A percentile compares a stretch with the other conserved stretches of the same genome.
phyloP scores from a whole-genome alignment of 345 rosid species.

The Populus tremula region DNA sequence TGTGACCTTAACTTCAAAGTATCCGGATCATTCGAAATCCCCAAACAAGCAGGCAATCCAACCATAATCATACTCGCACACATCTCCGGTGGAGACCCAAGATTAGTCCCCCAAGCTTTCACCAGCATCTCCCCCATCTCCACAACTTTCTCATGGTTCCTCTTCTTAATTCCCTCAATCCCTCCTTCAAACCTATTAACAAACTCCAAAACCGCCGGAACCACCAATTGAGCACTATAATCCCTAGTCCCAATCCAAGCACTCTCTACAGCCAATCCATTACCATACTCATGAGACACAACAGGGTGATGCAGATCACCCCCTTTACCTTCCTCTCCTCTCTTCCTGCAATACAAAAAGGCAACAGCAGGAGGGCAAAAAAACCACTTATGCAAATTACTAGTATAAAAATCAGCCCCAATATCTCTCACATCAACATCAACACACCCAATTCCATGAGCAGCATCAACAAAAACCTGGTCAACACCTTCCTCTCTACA shows the following conservation, averaged over 20 bases:
- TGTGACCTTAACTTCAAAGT: slow-evolving; percentile 54
- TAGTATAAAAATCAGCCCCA: slow-evolving; percentile 90
- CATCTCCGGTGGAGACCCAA: slow-evolving; percentile 84
- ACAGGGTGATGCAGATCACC: slow-evolving; percentile 79
- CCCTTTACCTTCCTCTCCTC: slow-evolving; percentile 22
- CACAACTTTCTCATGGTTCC: slow-evolving; percentile 73
- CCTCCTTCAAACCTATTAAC: slow-evolving; percentile 77
- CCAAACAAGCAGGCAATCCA: slow-evolving; percentile 72
- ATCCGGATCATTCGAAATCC: slow-evolving; percentile 52
- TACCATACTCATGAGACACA: slow-evolving; percentile 89
- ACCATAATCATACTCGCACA: slow-evolving; percentile 89
- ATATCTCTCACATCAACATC: slow-evolving; percentile 85
- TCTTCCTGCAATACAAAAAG: slow-evolving; percentile 70
- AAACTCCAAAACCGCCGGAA: slow-evolving; percentile 73
- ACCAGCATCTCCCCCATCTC: slow-evolving; percentile 85
- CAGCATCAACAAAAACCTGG: slow-evolving; percentile 88
- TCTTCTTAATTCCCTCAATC: slow-evolving; percentile 74
- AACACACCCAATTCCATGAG: slow-evolving; percentile 91
- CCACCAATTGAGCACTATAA: slow-evolving; percentile 84
- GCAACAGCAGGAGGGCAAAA: slow-evolving; percentile 92
- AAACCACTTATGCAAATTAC: slow-evolving; percentile 93
- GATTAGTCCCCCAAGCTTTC: slow-evolving; percentile 84
- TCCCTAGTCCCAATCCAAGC: slow-evolving; percentile 97
- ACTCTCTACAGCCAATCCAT: slow-evolving; percentile 83
- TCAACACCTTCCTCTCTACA: slow-evolving; percentile 88